A percentile compares a stretch with the other conserved stretches of the same genome.
These are phyloP conservation scores for Hypoxylon crocopeplum DNA, from an alignment of 495 filamentous ascomycete species.

Conservation along the genomic window DNA sequence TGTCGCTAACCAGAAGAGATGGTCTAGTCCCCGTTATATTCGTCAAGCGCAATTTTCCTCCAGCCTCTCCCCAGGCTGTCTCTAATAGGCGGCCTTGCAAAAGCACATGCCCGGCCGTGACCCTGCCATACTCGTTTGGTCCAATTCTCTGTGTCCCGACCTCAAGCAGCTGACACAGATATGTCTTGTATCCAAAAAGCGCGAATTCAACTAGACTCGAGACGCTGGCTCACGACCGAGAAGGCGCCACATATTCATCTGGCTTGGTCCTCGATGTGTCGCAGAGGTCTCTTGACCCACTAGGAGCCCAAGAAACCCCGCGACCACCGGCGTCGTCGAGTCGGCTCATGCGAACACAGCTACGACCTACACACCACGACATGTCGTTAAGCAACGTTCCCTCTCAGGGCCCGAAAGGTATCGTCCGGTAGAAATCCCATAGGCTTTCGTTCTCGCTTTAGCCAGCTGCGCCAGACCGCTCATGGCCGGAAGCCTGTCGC, in stretches of 20 bases:
- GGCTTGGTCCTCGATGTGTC: neutral
- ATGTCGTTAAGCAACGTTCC: constrained; percentile 3
- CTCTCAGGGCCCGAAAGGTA: constrained; percentile 1
- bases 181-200: neutral
- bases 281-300: neutral
- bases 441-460: neutral
- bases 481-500: neutral
- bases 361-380: constrained; percentile 1
- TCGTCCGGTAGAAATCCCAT: neutral
- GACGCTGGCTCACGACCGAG: neutral
- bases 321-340: neutral
- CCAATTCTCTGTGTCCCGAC: neutral
- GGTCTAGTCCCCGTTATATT: neutral
- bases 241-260: neutral
- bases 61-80: neutral
- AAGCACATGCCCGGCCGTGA: neutral
- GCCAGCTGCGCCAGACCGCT: neutral
- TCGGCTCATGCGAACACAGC: neutral
- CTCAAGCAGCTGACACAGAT: neutral
- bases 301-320: neutral
- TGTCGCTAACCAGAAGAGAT: neutral
- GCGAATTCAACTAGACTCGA: neutral
- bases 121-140: neutral
- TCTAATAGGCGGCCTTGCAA: neutral
- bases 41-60: neutral